Evolutionary conservation across 163 green algal genomes (phyloP), one percentile per base, ranked within the genome.

Genomic region (Chloromonas sp.): DNA sequence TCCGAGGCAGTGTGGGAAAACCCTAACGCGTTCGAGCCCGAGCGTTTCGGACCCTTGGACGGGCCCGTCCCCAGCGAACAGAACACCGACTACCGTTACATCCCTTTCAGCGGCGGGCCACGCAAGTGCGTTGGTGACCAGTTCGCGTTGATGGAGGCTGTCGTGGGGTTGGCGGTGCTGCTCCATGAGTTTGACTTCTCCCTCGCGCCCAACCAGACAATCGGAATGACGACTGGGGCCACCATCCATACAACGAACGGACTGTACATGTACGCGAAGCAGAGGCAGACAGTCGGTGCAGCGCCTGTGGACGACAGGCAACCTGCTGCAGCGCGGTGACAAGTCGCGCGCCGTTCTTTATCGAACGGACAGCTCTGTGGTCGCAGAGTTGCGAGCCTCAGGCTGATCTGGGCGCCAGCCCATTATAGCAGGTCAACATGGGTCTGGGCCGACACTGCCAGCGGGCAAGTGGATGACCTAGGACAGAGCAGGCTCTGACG

Each of bases 241-340:
- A 99, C 97, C 81, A 99, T 99, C 87, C 97, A 99, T 92, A 99
- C 97, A 36, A 95, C 92, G n/a, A 95, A 98, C 81, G 96, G 96
- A 2, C 90, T 98, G 3, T 98, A 95, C 87, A 97, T 98, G 93
- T 93, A 89, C 2, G 82, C 71, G 8, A 80, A 81, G n/a, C 5
- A 15, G 66, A 74, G 66, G 66, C 5, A 74, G 5, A 11, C 66
- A 15, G 66, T 15, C 5, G 66, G 66, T 11, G 66, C 66, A 74
- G 36, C 36, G 36, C 36, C 36, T 36, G 36, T 36, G 36, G 36
- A 36, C 36, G 36, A 36, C 36, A 36, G 36, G 36, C 36, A 36
- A 36, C 36, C 36, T 36, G 36, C 36, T 36, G 36, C 36, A 36
- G 36, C 36, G 36, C 36, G 36, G 36, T 36, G 36, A 36, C 36